Base-by-base conservation (phyloP, 108 stramenopile genomes). In the Cyclostephanos tholiformis region DNA sequence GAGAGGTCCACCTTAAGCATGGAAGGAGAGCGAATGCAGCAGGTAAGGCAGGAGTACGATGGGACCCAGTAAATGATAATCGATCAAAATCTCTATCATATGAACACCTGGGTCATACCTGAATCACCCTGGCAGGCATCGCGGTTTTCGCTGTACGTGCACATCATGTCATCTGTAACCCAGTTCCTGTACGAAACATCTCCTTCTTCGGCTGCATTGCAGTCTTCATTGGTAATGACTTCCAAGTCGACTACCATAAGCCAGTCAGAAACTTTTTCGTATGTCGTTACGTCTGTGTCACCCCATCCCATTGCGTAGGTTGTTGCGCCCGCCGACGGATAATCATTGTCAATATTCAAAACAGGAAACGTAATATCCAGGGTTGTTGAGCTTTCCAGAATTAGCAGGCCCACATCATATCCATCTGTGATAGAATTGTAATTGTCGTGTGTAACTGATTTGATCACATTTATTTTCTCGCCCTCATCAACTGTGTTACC, bases 41-140 rank as follows among this genome's bases (percentile, higher is more conserved):
- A 27, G 32, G 27, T 12, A 29, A 56, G 56, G 56, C 1, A 29
- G 56, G 23, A 29, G 17, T 27, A 58, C n/a, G n/a, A n/a, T n/a
- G n/a, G n/a, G 30, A 27, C 8, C 30, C 20, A 58, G 7, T 14
- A 0, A 5, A 6, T 35, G n/a, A 2, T 53, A 13, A 27, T 58
- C 30, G 16, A 16, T 46, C 14, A 14, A 46, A 17, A 10, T 12
- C 12, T 12, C 41, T 46, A 14, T 17, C 16, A 16, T 1, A 46
- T 16, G 44, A 17, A 17, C 44, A 46, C 3, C 0, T 22, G 29
- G 17, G 32, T 8, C 36, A 39, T 50, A 44, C 76, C 76, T 19
- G 51, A 55, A 36, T 77, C 76, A 20, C 76, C 76, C 22, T 63
- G 69, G 52, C 76, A 77, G 10, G 63, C 71, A 46, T 77, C 76